Evolutionary conservation across 257 asterid species (phyloP).

Genomic region (Capsicum chinense): DNA sequence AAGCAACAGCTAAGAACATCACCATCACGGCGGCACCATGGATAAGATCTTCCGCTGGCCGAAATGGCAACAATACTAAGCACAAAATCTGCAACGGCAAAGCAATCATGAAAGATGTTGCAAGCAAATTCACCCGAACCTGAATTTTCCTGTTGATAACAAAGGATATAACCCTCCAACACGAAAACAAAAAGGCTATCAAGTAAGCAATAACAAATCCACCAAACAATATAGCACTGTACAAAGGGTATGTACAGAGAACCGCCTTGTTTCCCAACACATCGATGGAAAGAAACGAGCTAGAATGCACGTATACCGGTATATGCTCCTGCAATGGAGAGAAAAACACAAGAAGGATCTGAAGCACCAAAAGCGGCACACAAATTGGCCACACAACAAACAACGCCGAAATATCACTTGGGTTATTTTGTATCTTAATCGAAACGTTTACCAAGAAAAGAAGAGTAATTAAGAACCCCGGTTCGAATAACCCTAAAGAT

Average conservation of each 20-base stretch:
- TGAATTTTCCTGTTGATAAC: conserved; percentile 69
- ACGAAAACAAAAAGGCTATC: conserved; percentile 58
- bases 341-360: conserved; percentile 47
- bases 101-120: conserved; percentile 54
- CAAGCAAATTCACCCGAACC: conserved; percentile 55
- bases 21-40: conserved; percentile 47
- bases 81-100: conserved; percentile 61
- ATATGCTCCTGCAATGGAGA: conserved; percentile 44
- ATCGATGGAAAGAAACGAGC: conserved; percentile 45
- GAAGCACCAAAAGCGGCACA: conserved; percentile 48
- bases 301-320: conserved; percentile 58
- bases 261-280: conserved; percentile 36
- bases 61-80: conserved; percentile 52
- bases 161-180: conserved; percentile 59
- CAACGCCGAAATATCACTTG: conserved; percentile 44
- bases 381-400: conserved; percentile 43
- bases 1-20: conserved; percentile 49
- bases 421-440: conserved; percentile 42
- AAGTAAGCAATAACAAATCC: conserved; percentile 53
- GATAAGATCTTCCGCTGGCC: conserved; percentile 50
- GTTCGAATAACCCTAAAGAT: conserved; percentile 67
- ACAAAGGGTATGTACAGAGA: conserved; percentile 68
- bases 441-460: conserved; percentile 65
- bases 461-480: conserved; percentile 65
- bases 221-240: conserved; percentile 55